These are phyloP conservation scores for Cladobotryum protrusum DNA, from an alignment of 2,329 filamentous ascomycete species.

Conservation along the genomic window DNA sequence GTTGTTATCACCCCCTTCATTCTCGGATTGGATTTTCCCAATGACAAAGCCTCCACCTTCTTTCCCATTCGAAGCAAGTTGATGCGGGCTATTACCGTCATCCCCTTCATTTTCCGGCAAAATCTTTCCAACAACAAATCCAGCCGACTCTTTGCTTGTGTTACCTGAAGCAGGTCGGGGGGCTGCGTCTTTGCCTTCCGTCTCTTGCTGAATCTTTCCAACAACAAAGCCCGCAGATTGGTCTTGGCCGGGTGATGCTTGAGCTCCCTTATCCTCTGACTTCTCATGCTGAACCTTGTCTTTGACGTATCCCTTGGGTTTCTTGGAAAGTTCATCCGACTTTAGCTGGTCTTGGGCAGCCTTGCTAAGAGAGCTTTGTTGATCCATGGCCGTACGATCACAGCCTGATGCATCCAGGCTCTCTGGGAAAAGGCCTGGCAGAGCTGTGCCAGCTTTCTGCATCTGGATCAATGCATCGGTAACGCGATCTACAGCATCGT, in stretches of 20 bases:
- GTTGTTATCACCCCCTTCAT: constrained; percentile 4
- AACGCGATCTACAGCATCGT: constrained; percentile 81
- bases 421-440: constrained; percentile 78
- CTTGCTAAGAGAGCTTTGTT: constrained; percentile 24
- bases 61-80: not conserved
- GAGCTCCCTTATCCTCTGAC: constrained; percentile 2
- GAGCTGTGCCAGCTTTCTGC: constrained; percentile 60
- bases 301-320: constrained; percentile 22
- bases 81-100: too few relatives aligned
- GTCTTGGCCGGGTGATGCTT: too few relatives aligned
- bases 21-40: not conserved
- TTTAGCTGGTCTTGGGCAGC: constrained; percentile 32
- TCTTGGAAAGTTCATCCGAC: constrained; percentile 21
- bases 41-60: not conserved
- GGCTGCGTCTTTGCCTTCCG: not conserved
- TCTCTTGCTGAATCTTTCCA: not conserved
- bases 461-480: constrained; percentile 71
- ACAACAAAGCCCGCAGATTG: too few relatives aligned
- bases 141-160: not conserved
- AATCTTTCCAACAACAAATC: not conserved
- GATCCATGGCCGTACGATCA: constrained; percentile 45
- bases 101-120: not conserved
- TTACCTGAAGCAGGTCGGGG: not conserved
- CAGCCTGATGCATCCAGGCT: constrained; percentile 75
- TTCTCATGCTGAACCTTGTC: not conserved